phyloP scores from a whole-genome alignment of 257 asterid genomes.

The Solanum corneliomulleri region DNA sequence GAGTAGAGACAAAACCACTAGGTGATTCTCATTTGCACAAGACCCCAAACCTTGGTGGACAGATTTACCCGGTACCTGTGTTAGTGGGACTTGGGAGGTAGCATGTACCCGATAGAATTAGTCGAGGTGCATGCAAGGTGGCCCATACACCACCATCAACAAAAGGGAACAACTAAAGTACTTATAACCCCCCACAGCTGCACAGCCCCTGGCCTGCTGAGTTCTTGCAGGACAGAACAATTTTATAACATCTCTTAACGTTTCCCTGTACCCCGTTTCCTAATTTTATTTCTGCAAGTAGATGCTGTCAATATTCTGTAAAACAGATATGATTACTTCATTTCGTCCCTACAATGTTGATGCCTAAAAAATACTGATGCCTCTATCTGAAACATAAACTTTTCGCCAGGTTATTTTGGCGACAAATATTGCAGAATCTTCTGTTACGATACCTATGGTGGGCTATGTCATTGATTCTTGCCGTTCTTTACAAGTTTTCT shows the following conservation, averaged over 20 bases:
- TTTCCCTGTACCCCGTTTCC: not conserved
- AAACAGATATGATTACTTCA: not conserved
- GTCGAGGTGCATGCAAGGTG: not conserved
- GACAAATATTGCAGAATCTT: constrained; percentile 96
- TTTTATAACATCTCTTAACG: not conserved
- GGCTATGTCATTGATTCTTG: constrained; percentile 96
- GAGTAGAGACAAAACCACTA: not conserved
- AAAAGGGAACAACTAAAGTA: not conserved
- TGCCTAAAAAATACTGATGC: not conserved
- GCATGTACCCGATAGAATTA: not conserved
- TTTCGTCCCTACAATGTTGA: not conserved
- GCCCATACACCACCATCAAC: not conserved
- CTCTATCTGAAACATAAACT: not conserved
- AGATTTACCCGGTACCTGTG: not conserved
- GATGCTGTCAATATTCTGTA: not conserved
- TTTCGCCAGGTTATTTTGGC: constrained; percentile 77
- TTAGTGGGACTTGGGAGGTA: not conserved
- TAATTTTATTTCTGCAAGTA: not conserved
- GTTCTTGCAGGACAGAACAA: not conserved
- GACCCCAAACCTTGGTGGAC: not conserved
- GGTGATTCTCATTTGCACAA: not conserved
- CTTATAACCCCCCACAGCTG: not conserved
- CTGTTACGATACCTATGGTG: constrained; percentile 94
- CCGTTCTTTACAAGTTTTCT: constrained; percentile 91
- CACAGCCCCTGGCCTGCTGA: not conserved